Evolutionary conservation across 345 rosid genomes (phyloP), one percentile per base, ranked within the genome.

Genomic region (Populus tremula): DNA sequence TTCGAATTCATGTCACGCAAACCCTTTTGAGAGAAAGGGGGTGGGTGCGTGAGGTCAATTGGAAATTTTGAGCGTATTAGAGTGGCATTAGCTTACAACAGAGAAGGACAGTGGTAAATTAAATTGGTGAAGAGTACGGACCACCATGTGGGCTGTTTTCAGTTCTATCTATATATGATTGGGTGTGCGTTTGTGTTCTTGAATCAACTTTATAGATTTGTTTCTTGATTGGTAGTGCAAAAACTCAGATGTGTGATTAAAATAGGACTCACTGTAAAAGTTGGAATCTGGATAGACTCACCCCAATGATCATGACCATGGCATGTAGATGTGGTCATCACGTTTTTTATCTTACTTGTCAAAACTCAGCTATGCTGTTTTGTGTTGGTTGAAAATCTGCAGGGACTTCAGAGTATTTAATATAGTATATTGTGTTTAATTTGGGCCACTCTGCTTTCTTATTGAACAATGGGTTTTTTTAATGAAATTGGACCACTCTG

Each of bases 111-210:
- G 18, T 36, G 49, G 5, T 36, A 31, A 17, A 11, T 33, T 21
- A 18, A 35, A 35, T 64, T 66, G 45, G 16, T 66, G 39, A 4
- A 36, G 38, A 35, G 73, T 67, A 69, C 56, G 73, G 79, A 69
- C 68, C 43, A 38, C 67, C 68, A 17, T 56, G 43, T 39, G 68
- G 45, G 39, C 23, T 47, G 18, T 50, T 68, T 66, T 76, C 41
- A 27, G 21, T 13, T 72, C 9, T 56, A 27, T 27, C 29, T 27
- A 38, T 27, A n/a, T 66, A 47, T 45, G 63, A 33, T 14, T 31
- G 64, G 35, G 25, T 33, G 71, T 17, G 31, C 36, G 38, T 61
- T 43, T 20, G 70, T 66, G n/a, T 49, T 66, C 59, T 66, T 20
- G 71, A 47, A 53, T 67, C 49, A 29, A 10, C 62, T 16, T 31